Base-by-base conservation (phyloP, 192 early-diverging fungal genomes). In the Chytriomyces sp. region DNA sequence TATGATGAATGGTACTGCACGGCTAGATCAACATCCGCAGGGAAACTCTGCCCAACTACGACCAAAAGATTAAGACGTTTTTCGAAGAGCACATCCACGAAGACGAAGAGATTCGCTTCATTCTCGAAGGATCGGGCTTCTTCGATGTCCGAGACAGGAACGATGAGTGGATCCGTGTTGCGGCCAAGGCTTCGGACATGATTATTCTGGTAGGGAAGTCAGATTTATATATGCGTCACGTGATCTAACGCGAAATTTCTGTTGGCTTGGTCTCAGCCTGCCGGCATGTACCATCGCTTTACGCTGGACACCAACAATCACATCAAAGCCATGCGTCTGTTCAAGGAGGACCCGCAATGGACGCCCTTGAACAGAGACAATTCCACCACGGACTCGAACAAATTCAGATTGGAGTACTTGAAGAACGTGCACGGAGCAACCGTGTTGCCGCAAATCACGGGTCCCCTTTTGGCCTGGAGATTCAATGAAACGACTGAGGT, bases 201-300 rank as follows among this genome's bases (percentile, higher is more conserved):
- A 89, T 99, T 61, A 87, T 99, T 61, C 82, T 99, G 63, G 63
- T 64, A 3, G 1, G 82, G 5, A 23, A 48, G 0, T 7, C 50
- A 20, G 13, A n/a, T 20, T 57, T 13, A 20, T 57, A n/a, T 5
- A 57, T 35, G 35, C 35, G 35, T 35, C 35, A 35, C 35, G 35
- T 35, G 35, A 35, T 4, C 35, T 35, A 35, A 35, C 35, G 35
- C 35, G 35, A 57, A 57, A 43, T 60, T 7, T 18, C 43, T 45
- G 11, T 50, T 44, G 10, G 18, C 45, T n/a, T 26, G 48, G 13
- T 5, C 43, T n/a, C 18, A 49, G 85, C 97, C 97, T 3, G 92
- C 95, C 23, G 97, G 96, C 57, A 95, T 96, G 79, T 99, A 97
- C 81, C 97, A 99, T 80, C 92, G 97, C 66, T 99, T 99, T 79